phyloP scores from a whole-genome alignment of 345 rosid species.

The Lepidium africanum region DNA sequence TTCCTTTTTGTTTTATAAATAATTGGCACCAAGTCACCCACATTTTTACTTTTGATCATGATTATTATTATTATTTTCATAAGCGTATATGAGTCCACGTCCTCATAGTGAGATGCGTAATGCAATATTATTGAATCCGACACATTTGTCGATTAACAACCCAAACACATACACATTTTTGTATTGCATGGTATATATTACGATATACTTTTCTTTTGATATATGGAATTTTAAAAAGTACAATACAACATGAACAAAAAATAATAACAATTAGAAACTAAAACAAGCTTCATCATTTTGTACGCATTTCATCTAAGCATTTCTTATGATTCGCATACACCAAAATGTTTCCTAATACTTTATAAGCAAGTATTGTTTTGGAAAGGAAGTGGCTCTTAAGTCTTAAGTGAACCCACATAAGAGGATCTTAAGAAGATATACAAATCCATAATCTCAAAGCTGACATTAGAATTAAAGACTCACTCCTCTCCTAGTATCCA shows the following conservation, averaged over 20 bases:
- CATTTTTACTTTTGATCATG: slow-evolving; percentile 1
- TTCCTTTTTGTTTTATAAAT: slow-evolving; percentile 15
- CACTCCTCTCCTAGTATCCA: slow-evolving; percentile 4
- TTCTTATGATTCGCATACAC: neutral
- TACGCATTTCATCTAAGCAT: neutral
- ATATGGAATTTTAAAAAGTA: neutral
- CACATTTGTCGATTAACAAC: slow-evolving; percentile 17
- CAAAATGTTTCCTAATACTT: neutral
- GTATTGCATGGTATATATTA: neutral
- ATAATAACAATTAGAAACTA: neutral
- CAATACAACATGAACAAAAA: neutral
- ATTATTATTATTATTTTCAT: neutral
- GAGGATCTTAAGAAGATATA: neutral
- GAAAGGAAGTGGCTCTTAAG: neutral
- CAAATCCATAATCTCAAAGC: neutral
- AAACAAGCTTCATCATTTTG: neutral
- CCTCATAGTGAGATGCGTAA: neutral
- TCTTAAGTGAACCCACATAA: neutral
- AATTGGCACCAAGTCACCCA: slow-evolving; percentile 16
- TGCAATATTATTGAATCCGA: slow-evolving; percentile 7
- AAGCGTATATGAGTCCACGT: slow-evolving; percentile 15
- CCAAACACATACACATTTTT: slow-evolving; percentile 4
- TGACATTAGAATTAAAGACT: slow-evolving; percentile 4
- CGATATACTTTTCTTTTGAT: neutral
- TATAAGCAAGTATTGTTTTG: neutral